Evolutionary conservation across 1,139 yeast genomes (phyloP), one percentile per base, ranked within the genome.

Genomic region (Yamadazyma jaroonii): DNA sequence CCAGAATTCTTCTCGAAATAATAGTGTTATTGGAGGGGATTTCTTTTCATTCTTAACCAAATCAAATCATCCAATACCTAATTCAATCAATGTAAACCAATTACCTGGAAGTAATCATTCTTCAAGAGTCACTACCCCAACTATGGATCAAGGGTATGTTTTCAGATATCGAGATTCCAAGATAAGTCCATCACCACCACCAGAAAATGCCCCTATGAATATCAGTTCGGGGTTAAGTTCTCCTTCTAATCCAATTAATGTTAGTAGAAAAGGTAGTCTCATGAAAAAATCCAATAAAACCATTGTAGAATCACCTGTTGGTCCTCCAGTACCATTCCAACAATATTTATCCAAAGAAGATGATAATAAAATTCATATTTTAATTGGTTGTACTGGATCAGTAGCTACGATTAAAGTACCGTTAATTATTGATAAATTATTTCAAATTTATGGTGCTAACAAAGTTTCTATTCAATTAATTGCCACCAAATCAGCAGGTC

Each of bases 381-480:
- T 92, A 40, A 68, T 92, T 31, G 97, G 95, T 13, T 95, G 95
- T 25, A 88, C 97, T 1, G 99, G 98, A 1, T 85, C 96, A 1
- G 97, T 92, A 5, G 98, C 98, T 5, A 87, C 97, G 3, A 88
- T 90, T 43, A 92, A 92, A 56, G 84, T 92, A 25, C 96, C 96
- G 0, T 61, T 84, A 48, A 85, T 89, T 32, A 84, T 89, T 47
- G 94, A 86, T 55, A 86, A 86, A 54, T 67, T 89, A 32, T 83
- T 82, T 55, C 85, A 85, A 57, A 71, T 81, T 14, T 88, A 82
- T 59, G 87, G 90, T 3, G 68, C 76, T 2, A 75, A 79, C 30
- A 80, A 80, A 44, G 79, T 88, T 14, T 79, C 88, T 2, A 85
- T 92, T 41, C 97, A 92, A 61, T 68, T 92, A 39, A 87, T 92